phyloP scores from a whole-genome alignment of 495 filamentous ascomycete genomes.

The Talaromyces wortmannii region DNA sequence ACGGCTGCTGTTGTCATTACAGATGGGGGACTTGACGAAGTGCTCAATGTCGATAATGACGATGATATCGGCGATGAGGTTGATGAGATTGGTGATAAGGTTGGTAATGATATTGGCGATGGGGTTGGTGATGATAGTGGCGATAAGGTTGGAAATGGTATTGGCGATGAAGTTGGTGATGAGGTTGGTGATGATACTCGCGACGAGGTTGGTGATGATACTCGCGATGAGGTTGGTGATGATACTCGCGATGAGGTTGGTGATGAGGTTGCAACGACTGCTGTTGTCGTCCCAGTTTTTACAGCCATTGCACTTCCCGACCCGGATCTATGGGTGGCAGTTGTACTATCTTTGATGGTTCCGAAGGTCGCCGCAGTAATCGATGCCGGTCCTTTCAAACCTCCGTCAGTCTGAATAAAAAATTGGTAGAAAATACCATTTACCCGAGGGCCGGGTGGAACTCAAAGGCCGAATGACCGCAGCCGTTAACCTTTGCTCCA shows the following conservation, averaged over 20 bases:
- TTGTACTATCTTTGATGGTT: too few species aligned
- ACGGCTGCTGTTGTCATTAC: not conserved
- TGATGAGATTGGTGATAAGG: not conserved
- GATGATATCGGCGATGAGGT: not conserved
- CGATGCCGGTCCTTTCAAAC: too few species aligned
- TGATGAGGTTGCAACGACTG: not conserved
- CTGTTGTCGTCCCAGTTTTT: too few species aligned
- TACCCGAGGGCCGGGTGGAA: not conserved
- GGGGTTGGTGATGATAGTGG: not conserved
- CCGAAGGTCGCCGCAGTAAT: too few species aligned
- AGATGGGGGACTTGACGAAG: not conserved
- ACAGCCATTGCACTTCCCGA: too few species aligned
- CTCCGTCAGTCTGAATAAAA: too few species aligned
- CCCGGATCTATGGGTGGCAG: too few species aligned
- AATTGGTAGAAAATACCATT: too few species aligned
- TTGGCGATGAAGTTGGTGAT: not conserved
- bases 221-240: not conserved
- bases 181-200: not conserved
- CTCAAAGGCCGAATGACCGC: not conserved
- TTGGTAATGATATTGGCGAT: not conserved
- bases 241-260: not conserved
- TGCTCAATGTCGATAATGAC: not conserved
- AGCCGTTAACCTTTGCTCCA: not conserved
- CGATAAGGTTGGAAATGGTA: not conserved
- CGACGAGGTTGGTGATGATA: not conserved